Percentiles rank a stretch among this genome's conserved stretches.
These are phyloP conservation scores for Telfairia occidentalis DNA, from an alignment of 331 rosid species.

Conservation along the genomic window DNA sequence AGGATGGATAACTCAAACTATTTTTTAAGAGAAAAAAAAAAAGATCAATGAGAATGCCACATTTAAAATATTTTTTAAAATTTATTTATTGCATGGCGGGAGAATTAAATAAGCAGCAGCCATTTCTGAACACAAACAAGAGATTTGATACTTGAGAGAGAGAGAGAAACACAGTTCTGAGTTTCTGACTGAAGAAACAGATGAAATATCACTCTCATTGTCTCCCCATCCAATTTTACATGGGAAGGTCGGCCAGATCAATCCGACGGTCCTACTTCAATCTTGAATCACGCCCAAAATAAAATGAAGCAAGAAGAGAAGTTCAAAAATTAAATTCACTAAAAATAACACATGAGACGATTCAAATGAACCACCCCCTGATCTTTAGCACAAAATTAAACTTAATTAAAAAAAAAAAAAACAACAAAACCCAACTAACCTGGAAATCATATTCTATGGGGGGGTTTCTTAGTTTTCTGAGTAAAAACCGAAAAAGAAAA, in stretches of 20 bases:
- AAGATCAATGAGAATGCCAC: neutral
- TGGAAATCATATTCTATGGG: neutral
- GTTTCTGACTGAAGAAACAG: neutral
- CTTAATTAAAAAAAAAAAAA: neutral
- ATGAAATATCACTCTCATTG: conserved; percentile 4
- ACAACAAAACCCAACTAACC: neutral
- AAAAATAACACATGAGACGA: conserved; percentile 7
- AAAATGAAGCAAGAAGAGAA: neutral
- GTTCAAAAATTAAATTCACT: neutral
- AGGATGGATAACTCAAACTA: too few species aligned
- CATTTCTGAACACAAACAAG: neutral
- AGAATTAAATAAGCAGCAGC: neutral
- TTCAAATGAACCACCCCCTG: neutral
- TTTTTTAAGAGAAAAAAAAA: neutral
- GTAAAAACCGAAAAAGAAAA: neutral
- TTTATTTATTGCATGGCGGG: neutral
- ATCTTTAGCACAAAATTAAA: neutral
- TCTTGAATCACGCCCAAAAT: too few species aligned
- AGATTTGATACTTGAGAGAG: neutral
- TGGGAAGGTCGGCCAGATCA: neutral
- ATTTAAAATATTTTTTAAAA: neutral
- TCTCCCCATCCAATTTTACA: neutral
- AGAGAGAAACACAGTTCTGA: too few species aligned
- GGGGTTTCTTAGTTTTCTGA: neutral
- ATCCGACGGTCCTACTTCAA: neutral